These are phyloP conservation scores for Hamigera avellanea DNA, from an alignment of 495 filamentous ascomycete genomes.

Conservation along the genomic window DNA sequence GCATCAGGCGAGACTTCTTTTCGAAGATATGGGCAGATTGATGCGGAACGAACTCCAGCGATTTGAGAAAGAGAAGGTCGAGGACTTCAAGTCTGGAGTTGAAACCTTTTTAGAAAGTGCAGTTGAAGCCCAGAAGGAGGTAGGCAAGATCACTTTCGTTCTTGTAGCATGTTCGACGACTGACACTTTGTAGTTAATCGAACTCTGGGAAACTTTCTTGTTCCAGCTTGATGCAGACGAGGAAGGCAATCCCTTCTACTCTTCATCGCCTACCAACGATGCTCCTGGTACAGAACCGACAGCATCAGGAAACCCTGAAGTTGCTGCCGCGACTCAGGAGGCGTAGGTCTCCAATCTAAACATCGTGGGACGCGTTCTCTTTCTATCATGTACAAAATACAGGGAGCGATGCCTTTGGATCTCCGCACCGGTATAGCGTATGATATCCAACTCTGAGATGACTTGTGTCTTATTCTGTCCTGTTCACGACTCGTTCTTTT, in stretches of 20 bases:
- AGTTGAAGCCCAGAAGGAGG: constrained; percentile 98
- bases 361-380: too few species aligned
- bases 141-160: constrained; percentile 22
- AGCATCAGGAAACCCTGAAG: constrained; percentile 13
- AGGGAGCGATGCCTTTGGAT: too few species aligned
- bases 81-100: constrained; percentile 96
- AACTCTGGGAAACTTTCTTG: constrained; percentile 96
- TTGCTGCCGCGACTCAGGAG: constrained; percentile 22
- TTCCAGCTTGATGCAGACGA: constrained; percentile 91
- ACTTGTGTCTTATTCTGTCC: too few species aligned
- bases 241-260: constrained; percentile 69
- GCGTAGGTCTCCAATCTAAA: constrained; percentile 10
- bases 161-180: constrained; percentile 3
- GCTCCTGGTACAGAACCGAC: constrained; percentile 5
- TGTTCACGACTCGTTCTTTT: too few species aligned
- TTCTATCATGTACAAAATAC: too few species aligned
- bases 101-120: constrained; percentile 95
- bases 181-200: constrained; percentile 62
- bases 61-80: constrained; percentile 95
- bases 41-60: constrained; percentile 86
- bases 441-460: too few species aligned
- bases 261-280: constrained; percentile 32
- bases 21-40: constrained; percentile 94
- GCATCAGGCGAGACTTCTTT: constrained; percentile 79
- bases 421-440: too few species aligned